phyloP scores from a whole-genome alignment of 768 basidiomycete species.

The Termitomyces sp. region DNA sequence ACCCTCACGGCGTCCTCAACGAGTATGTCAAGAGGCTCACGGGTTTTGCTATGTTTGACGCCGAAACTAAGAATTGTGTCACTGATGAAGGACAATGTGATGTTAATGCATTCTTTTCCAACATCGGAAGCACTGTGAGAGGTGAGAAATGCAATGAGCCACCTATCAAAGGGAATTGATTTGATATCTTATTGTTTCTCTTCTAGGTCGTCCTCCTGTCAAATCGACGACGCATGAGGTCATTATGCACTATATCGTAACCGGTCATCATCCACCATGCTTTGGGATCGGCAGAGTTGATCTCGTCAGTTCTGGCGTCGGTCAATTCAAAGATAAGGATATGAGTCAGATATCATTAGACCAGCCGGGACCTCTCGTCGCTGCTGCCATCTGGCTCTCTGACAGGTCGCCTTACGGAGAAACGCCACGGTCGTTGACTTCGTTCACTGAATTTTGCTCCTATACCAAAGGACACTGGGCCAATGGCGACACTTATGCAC shows the following conservation, averaged over 20 bases:
- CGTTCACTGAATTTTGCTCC: no score
- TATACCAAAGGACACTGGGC: no score
- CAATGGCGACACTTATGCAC: no score
- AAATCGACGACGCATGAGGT: slow-evolving; percentile 1
- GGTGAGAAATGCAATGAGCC: background rate
- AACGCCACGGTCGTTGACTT: background rate
- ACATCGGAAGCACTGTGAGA: background rate
- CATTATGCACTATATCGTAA: no score
- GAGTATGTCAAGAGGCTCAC: background rate
- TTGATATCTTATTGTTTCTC: background rate
- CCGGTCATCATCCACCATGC: no score
- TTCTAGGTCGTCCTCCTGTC: background rate
- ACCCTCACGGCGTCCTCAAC: no score
- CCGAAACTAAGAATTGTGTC: background rate
- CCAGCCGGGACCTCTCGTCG: background rate
- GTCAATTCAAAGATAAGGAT: background rate
- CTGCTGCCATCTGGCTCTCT: background rate
- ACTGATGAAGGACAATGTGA: background rate
- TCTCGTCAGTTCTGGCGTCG: background rate
- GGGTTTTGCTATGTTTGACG: background rate
- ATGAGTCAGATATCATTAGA: slow-evolving; percentile 1
- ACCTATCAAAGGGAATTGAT: background rate
- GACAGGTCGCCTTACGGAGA: background rate
- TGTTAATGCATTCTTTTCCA: background rate
- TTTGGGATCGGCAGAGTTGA: no score